These are phyloP conservation scores for Leucogyrophana mollusca DNA, from an alignment of 768 basidiomycete species.

Conservation along the genomic window DNA sequence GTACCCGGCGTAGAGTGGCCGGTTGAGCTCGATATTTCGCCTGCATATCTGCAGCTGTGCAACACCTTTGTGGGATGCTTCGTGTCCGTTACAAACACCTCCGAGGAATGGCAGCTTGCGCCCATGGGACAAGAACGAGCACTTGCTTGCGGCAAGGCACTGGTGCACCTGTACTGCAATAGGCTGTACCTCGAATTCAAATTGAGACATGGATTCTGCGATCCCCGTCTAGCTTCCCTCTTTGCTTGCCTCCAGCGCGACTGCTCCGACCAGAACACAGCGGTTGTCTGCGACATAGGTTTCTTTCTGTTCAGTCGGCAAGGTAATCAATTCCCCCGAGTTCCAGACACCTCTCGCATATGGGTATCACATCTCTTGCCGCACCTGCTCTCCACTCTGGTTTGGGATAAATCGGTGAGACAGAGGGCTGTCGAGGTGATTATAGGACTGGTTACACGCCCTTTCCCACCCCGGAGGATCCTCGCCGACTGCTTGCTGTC, in stretches of 20 bases:
- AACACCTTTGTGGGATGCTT: constrained; percentile 7
- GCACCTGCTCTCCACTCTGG: constrained; percentile 1
- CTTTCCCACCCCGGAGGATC: no score
- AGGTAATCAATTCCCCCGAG: no score
- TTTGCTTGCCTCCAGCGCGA: constrained; percentile 7
- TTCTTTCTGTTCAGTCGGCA: background rate
- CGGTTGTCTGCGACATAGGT: constrained; percentile 6
- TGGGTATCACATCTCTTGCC: constrained; percentile 9
- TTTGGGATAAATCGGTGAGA: constrained; percentile 1
- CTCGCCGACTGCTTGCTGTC: no score
- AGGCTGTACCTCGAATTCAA: no score
- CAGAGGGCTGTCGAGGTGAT: constrained; percentile 3
- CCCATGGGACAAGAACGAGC: constrained; percentile 7
- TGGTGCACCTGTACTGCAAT: no score
- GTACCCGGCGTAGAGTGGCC: no score
- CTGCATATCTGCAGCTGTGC: constrained; percentile 5
- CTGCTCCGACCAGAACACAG: constrained; percentile 5
- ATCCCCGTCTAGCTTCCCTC: no score
- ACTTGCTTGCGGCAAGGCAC: no score
- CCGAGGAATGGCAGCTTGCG: constrained; percentile 1
- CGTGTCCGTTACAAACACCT: no score
- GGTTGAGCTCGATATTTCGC: no score
- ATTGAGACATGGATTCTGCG: no score
- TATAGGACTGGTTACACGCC: constrained; percentile 6
- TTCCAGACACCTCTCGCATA: constrained; percentile 3